A percentile compares a stretch with the other conserved stretches of the same genome.
Evolutionary conservation across 1,284 basidiomycete species (phyloP).

Genomic region (Mycena citricolor): DNA sequence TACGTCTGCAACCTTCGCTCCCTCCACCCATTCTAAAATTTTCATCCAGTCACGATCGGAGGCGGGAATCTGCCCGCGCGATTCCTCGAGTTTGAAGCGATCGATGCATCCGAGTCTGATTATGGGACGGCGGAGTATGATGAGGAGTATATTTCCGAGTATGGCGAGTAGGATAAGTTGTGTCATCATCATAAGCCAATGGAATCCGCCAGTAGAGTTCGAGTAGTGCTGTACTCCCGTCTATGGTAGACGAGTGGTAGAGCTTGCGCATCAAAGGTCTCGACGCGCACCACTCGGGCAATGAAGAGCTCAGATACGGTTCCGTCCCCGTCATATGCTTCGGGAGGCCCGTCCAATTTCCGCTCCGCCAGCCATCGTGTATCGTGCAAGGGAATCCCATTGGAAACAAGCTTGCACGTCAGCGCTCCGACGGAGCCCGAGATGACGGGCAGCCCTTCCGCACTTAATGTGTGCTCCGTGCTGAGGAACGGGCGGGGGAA

Average conservation of each 20-base stretch:
- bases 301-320: conserved; percentile 47
- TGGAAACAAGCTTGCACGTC: conserved; percentile 48
- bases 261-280: conserved; percentile 29
- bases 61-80: conserved; percentile 20
- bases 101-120: conserved; percentile 3
- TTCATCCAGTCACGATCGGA: conserved; percentile 16
- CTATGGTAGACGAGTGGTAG: conserved; percentile 44
- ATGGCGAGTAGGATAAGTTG: neutral
- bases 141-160: no score
- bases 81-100: conserved; percentile 21
- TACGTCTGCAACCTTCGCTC: conserved; percentile 3
- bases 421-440: conserved; percentile 58
- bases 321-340: conserved; percentile 18
- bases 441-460: conserved; percentile 58
- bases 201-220: neutral
- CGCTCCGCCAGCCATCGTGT: conserved; percentile 26
- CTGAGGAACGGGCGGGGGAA: conserved; percentile 55
- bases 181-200: no score
- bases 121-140: no score
- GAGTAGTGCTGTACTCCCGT: conserved; percentile 36
- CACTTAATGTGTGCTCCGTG: conserved; percentile 41
- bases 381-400: conserved; percentile 41
- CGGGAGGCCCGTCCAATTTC: conserved; percentile 12
- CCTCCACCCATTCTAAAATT: neutral
- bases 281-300: conserved; percentile 42